These are phyloP conservation scores for Sporisorium graminicola DNA, from an alignment of 1,284 basidiomycete genomes.

Conservation along the genomic window DNA sequence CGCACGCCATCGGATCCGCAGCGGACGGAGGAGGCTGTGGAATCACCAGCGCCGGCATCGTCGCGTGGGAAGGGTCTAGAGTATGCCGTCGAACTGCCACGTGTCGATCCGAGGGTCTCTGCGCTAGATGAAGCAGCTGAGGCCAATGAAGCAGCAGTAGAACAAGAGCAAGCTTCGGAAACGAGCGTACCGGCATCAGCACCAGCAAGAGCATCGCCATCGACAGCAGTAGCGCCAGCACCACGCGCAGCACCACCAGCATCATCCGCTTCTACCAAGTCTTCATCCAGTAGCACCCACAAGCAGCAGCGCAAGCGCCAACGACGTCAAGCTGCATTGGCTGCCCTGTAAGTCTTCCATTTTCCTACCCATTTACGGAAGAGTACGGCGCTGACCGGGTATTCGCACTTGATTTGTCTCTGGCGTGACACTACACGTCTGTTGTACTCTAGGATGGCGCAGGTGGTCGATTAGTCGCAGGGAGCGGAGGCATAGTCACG, in stretches of 20 bases:
- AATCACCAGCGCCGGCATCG: no score
- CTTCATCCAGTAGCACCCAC: background rate
- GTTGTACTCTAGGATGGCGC: slow-evolving; percentile 17
- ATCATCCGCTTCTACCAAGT: background rate
- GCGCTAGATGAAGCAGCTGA: background rate
- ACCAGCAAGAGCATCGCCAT: background rate
- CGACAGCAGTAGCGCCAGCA: background rate
- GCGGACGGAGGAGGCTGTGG: no score
- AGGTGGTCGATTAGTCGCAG: slow-evolving; percentile 30
- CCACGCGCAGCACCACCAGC: background rate
- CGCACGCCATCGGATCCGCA: no score
- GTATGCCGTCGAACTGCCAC: background rate
- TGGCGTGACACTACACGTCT: no score
- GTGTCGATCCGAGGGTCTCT: no score
- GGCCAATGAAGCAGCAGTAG: background rate
- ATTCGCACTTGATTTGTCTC: background rate
- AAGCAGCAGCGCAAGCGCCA: background rate
- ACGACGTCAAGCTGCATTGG: slow-evolving; percentile 22
- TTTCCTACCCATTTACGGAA: background rate
- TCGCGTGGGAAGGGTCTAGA: background rate
- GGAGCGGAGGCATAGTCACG: no score
- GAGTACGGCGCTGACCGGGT: no score
- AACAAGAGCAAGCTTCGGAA: no score
- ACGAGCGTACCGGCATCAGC: background rate
- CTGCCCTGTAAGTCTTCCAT: slow-evolving; percentile 32